Base-by-base conservation (phyloP, 1,139 yeast genomes). In the Pichia sp. region DNA sequence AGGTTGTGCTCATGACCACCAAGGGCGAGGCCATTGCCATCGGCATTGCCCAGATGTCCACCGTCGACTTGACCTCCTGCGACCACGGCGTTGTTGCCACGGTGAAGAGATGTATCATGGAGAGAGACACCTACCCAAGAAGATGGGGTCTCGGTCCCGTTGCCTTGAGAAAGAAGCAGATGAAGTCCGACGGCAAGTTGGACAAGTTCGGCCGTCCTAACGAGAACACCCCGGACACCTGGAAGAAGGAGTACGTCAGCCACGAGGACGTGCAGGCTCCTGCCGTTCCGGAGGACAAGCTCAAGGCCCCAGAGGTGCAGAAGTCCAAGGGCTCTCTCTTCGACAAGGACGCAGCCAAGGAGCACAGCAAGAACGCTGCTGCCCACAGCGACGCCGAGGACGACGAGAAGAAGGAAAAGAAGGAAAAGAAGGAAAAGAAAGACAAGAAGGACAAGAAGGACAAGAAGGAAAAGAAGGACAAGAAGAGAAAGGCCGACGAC, bases 91-190 rank as follows among this genome's bases (percentile, higher is more conserved):
- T 92, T 62, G 99, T 93, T 68, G 97, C 99, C 63, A 90, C 90
- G 78, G 96, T 93, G 70, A 93, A 93, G 82, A 89, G 99, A 79
- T 92, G 98, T 79, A 93, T 93, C 67, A 93, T 93, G 99, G 99
- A 93, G 78, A 87, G 99, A 78, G 99, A 93, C 73, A 84, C 96
- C 55, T 93, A 93, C 75, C 99, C 99, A 76, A 88, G 99, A 82
- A 87, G 98, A 82, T 93, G 99, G 99, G 99, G 99, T 61, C 78
- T 93, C 67, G 99, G 99, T 66, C 99, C 99, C 67, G 90, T 92
- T 70, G 99, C 99, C 61, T 92, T 89, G 75, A 90, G 90, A 86
- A 93, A 93, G 87, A 93, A 93, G 81, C 96, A 92, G 78, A 78
- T 93, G 80, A 93, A 92, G 82, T 88, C 96, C 55, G 97, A 89